Conservation (phyloP, 192 early-diverging fungal genomes). For the Linnemannia zychae region DNA sequence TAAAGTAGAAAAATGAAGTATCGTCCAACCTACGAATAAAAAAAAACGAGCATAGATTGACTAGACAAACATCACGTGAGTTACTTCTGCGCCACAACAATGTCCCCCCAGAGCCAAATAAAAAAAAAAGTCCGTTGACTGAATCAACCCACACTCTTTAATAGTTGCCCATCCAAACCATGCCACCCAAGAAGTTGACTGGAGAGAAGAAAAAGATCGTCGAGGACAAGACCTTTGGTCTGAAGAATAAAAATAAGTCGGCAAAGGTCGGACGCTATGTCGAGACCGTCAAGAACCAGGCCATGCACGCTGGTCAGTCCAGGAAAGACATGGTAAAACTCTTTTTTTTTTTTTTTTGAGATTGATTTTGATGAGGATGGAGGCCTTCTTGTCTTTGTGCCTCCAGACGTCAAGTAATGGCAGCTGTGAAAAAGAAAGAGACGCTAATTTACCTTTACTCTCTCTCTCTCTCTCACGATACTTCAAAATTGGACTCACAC, state of each 20-base stretch:
- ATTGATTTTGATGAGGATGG: neutral
- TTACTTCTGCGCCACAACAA: neutral
- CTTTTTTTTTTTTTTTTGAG: neutral
- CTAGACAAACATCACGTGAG: neutral
- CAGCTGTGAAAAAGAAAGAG: neutral
- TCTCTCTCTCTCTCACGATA: neutral
- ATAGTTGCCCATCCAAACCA: constrained; percentile 36
- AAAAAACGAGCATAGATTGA: too few species aligned
- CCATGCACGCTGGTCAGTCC: constrained; percentile 66
- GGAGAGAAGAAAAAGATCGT: constrained; percentile 84
- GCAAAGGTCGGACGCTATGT: constrained; percentile 93
- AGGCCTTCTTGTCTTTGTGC: too few species aligned
- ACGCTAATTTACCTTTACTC: too few species aligned
- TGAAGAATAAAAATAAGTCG: constrained; percentile 99
- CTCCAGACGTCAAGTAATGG: neutral
- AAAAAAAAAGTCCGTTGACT: neutral
- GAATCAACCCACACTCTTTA: neutral
- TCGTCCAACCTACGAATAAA: neutral
- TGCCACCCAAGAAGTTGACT: constrained; percentile 85
- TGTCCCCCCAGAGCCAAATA: neutral
- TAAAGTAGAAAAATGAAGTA: constrained; percentile 1
- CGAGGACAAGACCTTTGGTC: constrained; percentile 98
- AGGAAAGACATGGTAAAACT: constrained; percentile 62
- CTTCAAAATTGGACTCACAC: neutral
- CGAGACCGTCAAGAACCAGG: constrained; percentile 91